A percentile compares a stretch with the other conserved stretches of the same genome.
Conservation (phyloP, 805 yeast species). For the Lachancea kluyveri region DNA sequence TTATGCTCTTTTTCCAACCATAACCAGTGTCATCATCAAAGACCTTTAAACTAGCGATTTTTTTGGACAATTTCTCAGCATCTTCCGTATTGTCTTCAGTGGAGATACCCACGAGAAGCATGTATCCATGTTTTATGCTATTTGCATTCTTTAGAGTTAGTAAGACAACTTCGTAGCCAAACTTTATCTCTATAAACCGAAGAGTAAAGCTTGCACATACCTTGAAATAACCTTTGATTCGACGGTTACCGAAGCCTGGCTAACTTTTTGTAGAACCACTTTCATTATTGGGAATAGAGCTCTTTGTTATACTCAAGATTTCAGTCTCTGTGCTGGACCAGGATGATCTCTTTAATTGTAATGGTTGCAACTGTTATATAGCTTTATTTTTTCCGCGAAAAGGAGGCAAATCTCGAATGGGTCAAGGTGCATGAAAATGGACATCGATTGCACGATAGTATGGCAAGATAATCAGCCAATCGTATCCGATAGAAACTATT, state of each 20-base stretch:
- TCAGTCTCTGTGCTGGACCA: no score
- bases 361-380: no score
- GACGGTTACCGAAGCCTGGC: constrained; percentile 83
- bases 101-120: constrained; percentile 81
- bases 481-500: no score
- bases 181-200: no score
- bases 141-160: background rate
- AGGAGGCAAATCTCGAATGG: no score
- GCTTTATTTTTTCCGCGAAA: no score
- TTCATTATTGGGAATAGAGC: constrained; percentile 58
- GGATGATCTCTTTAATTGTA: no score
- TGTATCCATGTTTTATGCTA: constrained; percentile 62
- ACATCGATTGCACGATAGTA: no score
- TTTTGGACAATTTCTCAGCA: constrained; percentile 59
- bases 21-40: constrained; percentile 69
- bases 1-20: constrained; percentile 71
- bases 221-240: constrained; percentile 62
- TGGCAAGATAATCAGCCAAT: no score
- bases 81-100: constrained; percentile 73
- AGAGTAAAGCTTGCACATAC: constrained; percentile 29
- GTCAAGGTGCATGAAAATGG: no score
- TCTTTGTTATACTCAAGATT: no score
- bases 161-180: no score
- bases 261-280: constrained; percentile 86
- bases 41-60: constrained; percentile 56